Base-by-base conservation (phyloP, 371 early-diverging fungal species). In the Mucor lusitanicus region DNA sequence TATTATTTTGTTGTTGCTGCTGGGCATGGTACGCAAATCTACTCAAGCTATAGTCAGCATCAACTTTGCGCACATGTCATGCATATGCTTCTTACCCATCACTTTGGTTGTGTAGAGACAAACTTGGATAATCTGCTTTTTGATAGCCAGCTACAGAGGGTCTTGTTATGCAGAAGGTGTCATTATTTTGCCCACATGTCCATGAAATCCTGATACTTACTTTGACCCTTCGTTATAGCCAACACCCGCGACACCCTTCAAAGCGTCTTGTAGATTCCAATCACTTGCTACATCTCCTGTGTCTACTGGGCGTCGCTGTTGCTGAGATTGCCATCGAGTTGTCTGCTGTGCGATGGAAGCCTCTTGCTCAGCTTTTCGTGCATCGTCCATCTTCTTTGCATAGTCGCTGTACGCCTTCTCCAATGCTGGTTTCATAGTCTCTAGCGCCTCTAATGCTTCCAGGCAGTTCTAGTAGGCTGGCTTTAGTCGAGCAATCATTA, bases 391-490 rank as follows among this genome's bases (percentile, higher is more conserved):
- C 46, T 66, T 58, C 11, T 61, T 69, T 13, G 67, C 25, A 63
- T 76, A 75, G 5, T 61, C 53, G 2, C 64, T 56, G 46, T 80
- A 76, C 9, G 56, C 59, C 17, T 62, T 44, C 21, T 75, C 72
- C 53, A 86, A 48, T 1, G 53, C 55, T n/a, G 80, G 84, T 53
- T 85, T 82, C 61, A 86, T 73, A 15, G 60, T 30, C 50, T 85
- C 87, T 44, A 87, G 62, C 3, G 73, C 74, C 40, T 84, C 82
- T 39, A 86, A 56, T 1, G 85, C 86, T 44, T 83, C 80, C 9
- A 75, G 32, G 27, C 81, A 84, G 64, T 84, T 80, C 87, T 84
- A 61, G 61, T 25, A 55, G 25, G 27, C 17, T 19, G 28, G 35
- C 23, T 23, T 46, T 42, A 58, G 33, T n/a, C 33, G 25, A 27